phyloP scores from a whole-genome alignment of 2,329 filamentous ascomycete species.

The Colletotrichum higginsianum region DNA sequence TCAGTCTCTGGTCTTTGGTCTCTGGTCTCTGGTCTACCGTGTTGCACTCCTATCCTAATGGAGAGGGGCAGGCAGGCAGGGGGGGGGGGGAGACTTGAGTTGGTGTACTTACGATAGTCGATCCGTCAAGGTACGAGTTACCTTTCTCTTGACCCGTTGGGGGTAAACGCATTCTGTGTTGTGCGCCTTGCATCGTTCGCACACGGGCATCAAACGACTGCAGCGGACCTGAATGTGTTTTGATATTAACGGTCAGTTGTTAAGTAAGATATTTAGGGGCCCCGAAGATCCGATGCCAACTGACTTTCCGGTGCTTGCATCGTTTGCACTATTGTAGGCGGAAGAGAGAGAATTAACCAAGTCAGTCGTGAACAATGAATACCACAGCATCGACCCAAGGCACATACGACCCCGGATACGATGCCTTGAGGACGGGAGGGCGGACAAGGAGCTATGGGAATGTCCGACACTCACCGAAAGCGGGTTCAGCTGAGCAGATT shows the following conservation, averaged over 20 bases:
- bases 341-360: neutral
- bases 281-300: neutral
- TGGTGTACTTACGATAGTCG: conserved; percentile 29
- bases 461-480: conserved; percentile 36
- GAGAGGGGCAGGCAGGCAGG: no score
- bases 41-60: no score
- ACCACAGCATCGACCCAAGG: neutral
- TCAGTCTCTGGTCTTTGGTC: conserved; percentile 17
- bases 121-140: conserved; percentile 41
- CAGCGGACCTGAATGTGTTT: conserved; percentile 46
- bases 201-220: conserved; percentile 49
- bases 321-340: conserved; percentile 16
- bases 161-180: conserved; percentile 49
- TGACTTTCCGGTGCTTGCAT: conserved; percentile 35
- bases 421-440: neutral
- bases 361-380: conserved; percentile 9
- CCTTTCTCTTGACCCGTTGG: conserved; percentile 47
- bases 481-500: conserved; percentile 31
- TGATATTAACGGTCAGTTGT: neutral
- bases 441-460: conserved; percentile 24
- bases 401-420: neutral
- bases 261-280: neutral
- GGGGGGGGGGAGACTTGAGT: no score
- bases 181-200: conserved; percentile 48
- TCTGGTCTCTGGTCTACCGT: neutral